A percentile compares a stretch with the other conserved stretches of the same genome.
phyloP scores from a whole-genome alignment of 2,329 filamentous ascomycete genomes.

The Ambrosiella beaveri region DNA sequence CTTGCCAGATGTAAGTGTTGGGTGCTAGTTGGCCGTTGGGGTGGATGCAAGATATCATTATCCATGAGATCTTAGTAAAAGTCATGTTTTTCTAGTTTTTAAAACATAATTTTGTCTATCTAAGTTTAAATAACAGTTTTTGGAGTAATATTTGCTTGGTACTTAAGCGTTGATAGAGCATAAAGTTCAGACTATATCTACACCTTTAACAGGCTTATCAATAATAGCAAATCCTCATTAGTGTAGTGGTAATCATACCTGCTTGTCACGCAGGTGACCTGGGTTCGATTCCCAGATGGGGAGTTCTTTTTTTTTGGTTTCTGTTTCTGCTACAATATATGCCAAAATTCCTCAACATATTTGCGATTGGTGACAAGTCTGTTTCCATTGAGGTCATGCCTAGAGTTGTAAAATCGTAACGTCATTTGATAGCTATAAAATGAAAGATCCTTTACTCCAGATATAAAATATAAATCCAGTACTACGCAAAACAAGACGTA shows the following conservation, averaged over 20 bases:
- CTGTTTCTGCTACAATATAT: neutral
- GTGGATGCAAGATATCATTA: neutral
- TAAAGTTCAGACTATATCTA: too few species aligned
- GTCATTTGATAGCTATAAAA: neutral
- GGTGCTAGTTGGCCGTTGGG: neutral
- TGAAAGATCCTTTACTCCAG: neutral
- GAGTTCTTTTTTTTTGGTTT: constrained; percentile 1
- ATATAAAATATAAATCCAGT: constrained; percentile 5
- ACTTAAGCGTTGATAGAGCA: too few species aligned
- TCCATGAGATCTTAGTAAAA: neutral
- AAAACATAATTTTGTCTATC: too few species aligned
- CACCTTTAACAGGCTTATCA: neutral
- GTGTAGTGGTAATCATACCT: constrained; percentile 11
- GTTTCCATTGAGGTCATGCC: too few species aligned
- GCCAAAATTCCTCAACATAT: too few species aligned
- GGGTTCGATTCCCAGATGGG: constrained; percentile 12
- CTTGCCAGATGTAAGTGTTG: constrained; percentile 47
- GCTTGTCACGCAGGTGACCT: constrained; percentile 13
- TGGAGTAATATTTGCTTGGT: too few species aligned
- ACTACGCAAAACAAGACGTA: constrained; percentile 8
- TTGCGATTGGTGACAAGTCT: too few species aligned
- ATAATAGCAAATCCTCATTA: constrained; percentile 5
- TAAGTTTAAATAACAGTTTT: too few species aligned
- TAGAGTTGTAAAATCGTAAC: too few species aligned
- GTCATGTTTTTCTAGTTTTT: too few species aligned